Percentiles rank a stretch among this genome's conserved stretches.
Conservation (phyloP, 352 stramenopile genomes). For the Globisporangium barbulae region DNA sequence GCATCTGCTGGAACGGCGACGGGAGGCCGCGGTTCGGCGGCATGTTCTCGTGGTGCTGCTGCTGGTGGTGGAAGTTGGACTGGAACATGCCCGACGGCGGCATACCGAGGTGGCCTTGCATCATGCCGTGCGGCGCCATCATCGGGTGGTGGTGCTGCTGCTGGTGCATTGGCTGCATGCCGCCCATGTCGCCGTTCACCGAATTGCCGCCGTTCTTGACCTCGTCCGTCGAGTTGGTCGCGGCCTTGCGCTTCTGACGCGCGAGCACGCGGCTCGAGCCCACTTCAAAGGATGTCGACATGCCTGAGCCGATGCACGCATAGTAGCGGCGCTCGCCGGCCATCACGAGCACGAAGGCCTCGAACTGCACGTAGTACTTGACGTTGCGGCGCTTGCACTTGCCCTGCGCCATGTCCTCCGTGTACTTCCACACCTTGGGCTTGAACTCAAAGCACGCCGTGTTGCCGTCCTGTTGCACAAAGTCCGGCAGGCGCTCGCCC, state of each 20-base stretch:
- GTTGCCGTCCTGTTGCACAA: slow-evolving; percentile 73
- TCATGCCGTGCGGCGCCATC: slow-evolving; percentile 23
- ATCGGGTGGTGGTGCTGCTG: slow-evolving; percentile 24
- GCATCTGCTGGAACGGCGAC: slow-evolving; percentile 55
- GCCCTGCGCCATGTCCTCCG: slow-evolving; percentile 83
- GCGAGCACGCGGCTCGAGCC: slow-evolving; percentile 79
- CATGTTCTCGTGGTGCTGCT: slow-evolving; percentile 16
- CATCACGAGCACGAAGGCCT: slow-evolving; percentile 79
- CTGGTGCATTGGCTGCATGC: slow-evolving; percentile 26
- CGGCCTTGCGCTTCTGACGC: slow-evolving; percentile 81
- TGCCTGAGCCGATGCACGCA: slow-evolving; percentile 81
- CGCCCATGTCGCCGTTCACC: slow-evolving; percentile 1
- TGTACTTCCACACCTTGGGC: slow-evolving; percentile 89
- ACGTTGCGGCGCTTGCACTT: slow-evolving; percentile 88
- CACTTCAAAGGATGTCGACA: slow-evolving; percentile 85
- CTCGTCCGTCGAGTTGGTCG: slow-evolving; percentile 34
- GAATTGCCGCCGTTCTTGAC: slow-evolving; percentile 20
- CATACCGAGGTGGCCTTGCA: slow-evolving; percentile 21
- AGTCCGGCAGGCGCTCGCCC: slow-evolving; percentile 77
- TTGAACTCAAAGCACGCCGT: slow-evolving; percentile 86
- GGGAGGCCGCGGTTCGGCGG: slow-evolving; percentile 31
- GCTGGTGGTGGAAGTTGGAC: slow-evolving; percentile 18
- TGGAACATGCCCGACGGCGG: slow-evolving; percentile 20
- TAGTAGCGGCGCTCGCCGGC: slow-evolving; percentile 76
- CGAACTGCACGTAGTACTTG: slow-evolving; percentile 89